Evolutionary conservation across 805 yeast species (phyloP).

Genomic region (Metschnikowia baotianmanensis): DNA sequence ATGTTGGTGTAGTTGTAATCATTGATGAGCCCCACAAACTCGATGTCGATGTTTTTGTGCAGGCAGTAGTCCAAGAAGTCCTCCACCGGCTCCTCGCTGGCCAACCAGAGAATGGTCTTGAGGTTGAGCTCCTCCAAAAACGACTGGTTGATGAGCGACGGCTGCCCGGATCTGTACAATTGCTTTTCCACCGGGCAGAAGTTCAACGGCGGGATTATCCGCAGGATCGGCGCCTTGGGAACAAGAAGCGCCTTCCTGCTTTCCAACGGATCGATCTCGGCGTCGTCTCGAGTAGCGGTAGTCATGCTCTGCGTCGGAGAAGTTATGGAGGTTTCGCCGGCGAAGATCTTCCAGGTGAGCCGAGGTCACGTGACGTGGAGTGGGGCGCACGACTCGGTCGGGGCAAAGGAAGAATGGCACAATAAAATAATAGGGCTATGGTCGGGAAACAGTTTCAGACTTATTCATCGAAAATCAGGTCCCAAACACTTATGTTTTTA

Average conservation of each 20-base stretch:
- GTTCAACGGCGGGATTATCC: conserved; percentile 90
- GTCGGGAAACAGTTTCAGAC: too few species aligned
- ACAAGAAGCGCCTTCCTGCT: conserved; percentile 16
- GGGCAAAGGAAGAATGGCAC: background rate
- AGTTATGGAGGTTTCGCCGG: too few species aligned
- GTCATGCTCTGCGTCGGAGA: conserved; percentile 8
- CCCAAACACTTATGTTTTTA: too few species aligned
- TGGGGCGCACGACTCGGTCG: background rate
- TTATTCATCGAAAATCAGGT: too few species aligned
- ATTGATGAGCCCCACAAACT: conserved; percentile 78
- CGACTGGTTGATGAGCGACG: conserved; percentile 88
- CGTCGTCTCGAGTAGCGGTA: conserved; percentile 7
- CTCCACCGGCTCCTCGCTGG: conserved; percentile 93
- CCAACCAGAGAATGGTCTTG: conserved; percentile 87
- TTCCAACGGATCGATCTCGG: conserved; percentile 14
- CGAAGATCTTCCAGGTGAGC: too few species aligned
- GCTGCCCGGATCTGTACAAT: conserved; percentile 90
- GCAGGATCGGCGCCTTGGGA: conserved; percentile 52
- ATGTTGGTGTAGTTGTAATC: conserved; percentile 53
- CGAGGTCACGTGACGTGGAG: conserved; percentile 4
- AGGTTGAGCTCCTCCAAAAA: conserved; percentile 73
- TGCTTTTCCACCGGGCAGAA: conserved; percentile 92
- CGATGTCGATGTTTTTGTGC: conserved; percentile 65
- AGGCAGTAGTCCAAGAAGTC: conserved; percentile 80
- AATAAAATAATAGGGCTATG: too few species aligned